Base-by-base conservation (phyloP, 2,329 filamentous ascomycete species). In the Thielaviopsis euricoi region DNA sequence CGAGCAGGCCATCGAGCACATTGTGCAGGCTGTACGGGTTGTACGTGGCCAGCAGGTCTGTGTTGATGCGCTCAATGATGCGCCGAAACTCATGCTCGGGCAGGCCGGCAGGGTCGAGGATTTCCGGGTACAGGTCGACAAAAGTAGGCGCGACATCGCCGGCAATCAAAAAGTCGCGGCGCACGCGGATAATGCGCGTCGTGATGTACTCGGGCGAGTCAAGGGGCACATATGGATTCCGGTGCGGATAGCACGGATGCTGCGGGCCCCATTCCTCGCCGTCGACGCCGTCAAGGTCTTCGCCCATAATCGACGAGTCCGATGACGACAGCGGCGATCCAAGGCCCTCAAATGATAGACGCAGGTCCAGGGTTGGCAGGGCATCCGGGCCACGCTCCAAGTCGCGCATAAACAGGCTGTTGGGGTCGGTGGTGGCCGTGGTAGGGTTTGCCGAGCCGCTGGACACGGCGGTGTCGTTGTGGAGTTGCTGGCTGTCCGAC, bases 121-220 rank as follows among this genome's bases (percentile, higher is more conserved):
- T 95, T 67, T 98, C 93, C 0, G 93, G 93, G 66, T 98, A 98
- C 2, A 96, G 76, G 65, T 97, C 96, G 17, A 88, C 93, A 67
- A 94, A 97, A 0, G 90, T 89, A 0, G 93, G 93, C 1, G 90
- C 91, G 26, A 95, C 74, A 69, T 98, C 93, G 40, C 91, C 93
- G 61, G 84, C 80, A 29, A 90, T 71, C 71, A 97, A 84, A 87
- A 90, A 98, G 70, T 98, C 93, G 49, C 93, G 80, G 59, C 85
- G 83, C 62, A 98, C 85, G 17, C 93, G 85, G 65, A 98, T 96
- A 62, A 98, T 87, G 58, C 91, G 85, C 1, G 93, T 98, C 6
- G 77, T 82, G 52, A 77, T 71, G 66, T 88, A 88, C 63, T 94
- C 82, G 15, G 80, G 76, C 7, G 88, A 94, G 58, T 83, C 76